A percentile compares a stretch with the other conserved stretches of the same genome.
phyloP scores from a whole-genome alignment of 129 eudicot species.

The Deinandra increscens region DNA sequence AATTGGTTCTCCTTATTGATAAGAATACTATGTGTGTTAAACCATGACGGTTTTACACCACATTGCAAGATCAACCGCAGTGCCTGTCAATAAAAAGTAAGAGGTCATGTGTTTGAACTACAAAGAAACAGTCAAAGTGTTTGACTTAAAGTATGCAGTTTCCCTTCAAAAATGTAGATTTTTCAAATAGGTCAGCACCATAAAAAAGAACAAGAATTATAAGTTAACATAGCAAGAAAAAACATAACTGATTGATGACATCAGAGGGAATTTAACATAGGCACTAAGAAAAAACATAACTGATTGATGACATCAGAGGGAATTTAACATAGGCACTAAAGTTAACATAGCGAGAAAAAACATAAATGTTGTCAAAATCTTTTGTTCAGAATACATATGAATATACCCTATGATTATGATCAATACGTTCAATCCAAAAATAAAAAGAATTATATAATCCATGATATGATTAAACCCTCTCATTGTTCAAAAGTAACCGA shows the following conservation, averaged over 20 bases:
- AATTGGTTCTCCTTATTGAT: conserved; percentile 36
- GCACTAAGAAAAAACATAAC: not conserved
- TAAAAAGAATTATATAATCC: not conserved
- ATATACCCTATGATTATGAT: not conserved
- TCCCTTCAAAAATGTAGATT: not conserved
- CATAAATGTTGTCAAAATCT: not conserved
- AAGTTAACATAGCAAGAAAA: conserved; percentile 12
- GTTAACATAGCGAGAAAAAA: too few species aligned
- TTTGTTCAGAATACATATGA: not conserved
- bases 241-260: not conserved
- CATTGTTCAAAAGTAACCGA: not conserved
- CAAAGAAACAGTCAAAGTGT: not conserved
- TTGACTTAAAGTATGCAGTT: not conserved
- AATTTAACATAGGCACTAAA: not conserved
- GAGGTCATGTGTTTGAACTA: not conserved
- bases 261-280: not conserved
- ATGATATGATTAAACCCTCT: not conserved
- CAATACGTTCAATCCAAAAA: not conserved
- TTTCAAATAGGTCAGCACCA: conserved; percentile 5
- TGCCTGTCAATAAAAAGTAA: conserved; percentile 48
- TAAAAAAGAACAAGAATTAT: not conserved
- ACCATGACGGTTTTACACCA: conserved; percentile 93
- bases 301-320: not conserved
- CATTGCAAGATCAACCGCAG: conserved; percentile 84
- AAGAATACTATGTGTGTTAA: conserved; percentile 43